These are phyloP conservation scores for Abrus precatorius DNA, from an alignment of 306 rosid species.

Conservation along the genomic window DNA sequence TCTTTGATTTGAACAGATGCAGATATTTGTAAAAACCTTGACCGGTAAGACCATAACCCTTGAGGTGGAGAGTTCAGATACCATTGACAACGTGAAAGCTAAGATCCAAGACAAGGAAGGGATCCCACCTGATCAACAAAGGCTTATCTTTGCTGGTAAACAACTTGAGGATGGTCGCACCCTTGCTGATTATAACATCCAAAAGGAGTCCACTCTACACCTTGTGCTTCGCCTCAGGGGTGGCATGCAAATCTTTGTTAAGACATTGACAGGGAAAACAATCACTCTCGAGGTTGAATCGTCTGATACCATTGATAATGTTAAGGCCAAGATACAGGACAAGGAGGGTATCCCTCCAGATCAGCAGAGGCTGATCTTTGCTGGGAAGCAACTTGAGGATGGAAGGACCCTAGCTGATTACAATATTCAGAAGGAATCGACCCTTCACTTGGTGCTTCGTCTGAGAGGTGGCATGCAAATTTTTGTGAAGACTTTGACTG, in stretches of 20 bases:
- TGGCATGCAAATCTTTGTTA: slow-evolving; percentile 19
- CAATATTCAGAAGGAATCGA: neutral
- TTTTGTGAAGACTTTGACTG: neutral
- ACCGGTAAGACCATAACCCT: slow-evolving; percentile 18
- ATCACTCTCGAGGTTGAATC: neutral
- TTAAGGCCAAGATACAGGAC: slow-evolving; percentile 14
- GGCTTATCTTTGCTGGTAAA: slow-evolving; percentile 7
- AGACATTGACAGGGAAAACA: slow-evolving; percentile 17
- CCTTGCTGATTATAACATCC: slow-evolving; percentile 15
- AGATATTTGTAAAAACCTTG: slow-evolving; percentile 29
- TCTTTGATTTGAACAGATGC: neutral
- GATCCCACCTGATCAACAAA: neutral
- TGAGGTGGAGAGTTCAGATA: slow-evolving; percentile 7
- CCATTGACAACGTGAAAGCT: neutral
- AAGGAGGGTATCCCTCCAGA: slow-evolving; percentile 21
- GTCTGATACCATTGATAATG: neutral
- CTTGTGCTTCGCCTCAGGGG: neutral
- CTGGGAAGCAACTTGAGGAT: slow-evolving; percentile 2
- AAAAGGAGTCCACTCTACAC: slow-evolving; percentile 18
- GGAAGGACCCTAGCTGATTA: neutral
- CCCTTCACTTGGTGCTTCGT: slow-evolving; percentile 1
- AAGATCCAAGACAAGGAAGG: neutral
- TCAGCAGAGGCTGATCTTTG: slow-evolving; percentile 8
- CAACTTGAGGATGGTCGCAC: neutral
- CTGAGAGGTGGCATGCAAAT: neutral